Conservation (phyloP, 805 yeast genomes). For the Pichia cephalocereana region DNA sequence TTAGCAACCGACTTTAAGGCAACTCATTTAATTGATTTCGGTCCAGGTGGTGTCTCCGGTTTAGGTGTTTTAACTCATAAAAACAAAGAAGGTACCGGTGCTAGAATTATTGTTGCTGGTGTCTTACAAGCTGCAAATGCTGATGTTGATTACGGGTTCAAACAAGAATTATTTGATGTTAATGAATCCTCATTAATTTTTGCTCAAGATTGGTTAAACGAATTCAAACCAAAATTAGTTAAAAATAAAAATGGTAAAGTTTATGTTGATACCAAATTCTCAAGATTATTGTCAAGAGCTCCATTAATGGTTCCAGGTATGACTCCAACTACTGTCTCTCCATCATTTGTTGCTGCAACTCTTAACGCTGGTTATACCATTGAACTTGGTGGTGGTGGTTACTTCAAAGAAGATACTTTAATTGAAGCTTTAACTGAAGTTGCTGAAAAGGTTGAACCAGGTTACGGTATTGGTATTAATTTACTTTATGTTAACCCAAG, state of each 20-base stretch:
- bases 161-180: conserved; percentile 85
- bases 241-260: conserved; percentile 66
- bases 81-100: conserved; percentile 98
- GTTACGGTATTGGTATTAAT: conserved; percentile 85
- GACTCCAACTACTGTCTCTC: conserved; percentile 97
- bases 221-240: conserved; percentile 77
- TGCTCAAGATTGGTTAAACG: conserved; percentile 86
- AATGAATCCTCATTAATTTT: conserved; percentile 56
- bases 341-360: conserved; percentile 89
- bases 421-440: conserved; percentile 68
- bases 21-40: conserved; percentile 91
- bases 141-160: conserved; percentile 88
- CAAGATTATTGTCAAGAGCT: conserved; percentile 85
- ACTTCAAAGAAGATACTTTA: conserved; percentile 67
- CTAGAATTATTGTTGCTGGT: conserved; percentile 89
- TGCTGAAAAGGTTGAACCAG: conserved; percentile 62
- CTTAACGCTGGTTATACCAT: conserved; percentile 95
- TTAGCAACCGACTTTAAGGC: conserved; percentile 68
- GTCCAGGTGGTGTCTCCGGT: conserved; percentile 98
- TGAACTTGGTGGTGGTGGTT: conserved; percentile 99
- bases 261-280: conserved; percentile 89
- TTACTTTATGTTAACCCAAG: conserved; percentile 94
- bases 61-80: conserved; percentile 93
- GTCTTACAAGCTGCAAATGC: conserved; percentile 58
- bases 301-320: conserved; percentile 98